These are phyloP conservation scores for Circinella minor DNA, from an alignment of 371 early-diverging fungal species.

Conservation along the genomic window DNA sequence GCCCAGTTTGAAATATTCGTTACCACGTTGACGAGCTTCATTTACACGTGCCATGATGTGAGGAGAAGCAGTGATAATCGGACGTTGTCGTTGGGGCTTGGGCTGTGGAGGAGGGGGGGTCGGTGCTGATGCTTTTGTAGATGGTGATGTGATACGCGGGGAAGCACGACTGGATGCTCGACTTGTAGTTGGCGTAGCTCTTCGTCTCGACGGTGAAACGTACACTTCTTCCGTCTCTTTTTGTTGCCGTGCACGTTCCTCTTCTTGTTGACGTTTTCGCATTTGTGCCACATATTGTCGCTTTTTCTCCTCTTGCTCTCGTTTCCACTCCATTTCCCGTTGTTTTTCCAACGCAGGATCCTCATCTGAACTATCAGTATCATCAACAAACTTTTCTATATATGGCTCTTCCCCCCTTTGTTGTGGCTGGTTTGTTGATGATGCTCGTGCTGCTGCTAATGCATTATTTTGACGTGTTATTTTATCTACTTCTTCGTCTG, in stretches of 20 bases:
- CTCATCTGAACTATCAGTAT: slow-evolving; percentile 33
- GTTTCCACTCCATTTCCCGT: slow-evolving; percentile 21
- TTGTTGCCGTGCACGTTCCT: slow-evolving; percentile 23
- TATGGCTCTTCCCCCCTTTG: background rate
- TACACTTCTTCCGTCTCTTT: slow-evolving; percentile 43
- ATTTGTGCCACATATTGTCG: slow-evolving; percentile 20
- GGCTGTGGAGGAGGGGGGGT: slow-evolving; percentile 14
- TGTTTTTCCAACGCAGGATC: slow-evolving; percentile 29
- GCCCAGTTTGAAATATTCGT: slow-evolving; percentile 85
- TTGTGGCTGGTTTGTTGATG: background rate
- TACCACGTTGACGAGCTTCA: slow-evolving; percentile 69
- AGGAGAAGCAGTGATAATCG: slow-evolving; percentile 27
- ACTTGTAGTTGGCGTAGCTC: slow-evolving; percentile 23
- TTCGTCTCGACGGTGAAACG: slow-evolving; percentile 61
- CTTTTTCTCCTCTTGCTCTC: slow-evolving; percentile 21
- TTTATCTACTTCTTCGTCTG: slow-evolving; percentile 28
- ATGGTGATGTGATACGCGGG: background rate
- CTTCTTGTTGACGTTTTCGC: slow-evolving; percentile 17
- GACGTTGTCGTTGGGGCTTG: slow-evolving; percentile 25
- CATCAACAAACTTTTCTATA: slow-evolving; percentile 38
- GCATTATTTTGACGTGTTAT: background rate
- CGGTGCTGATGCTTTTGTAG: slow-evolving; percentile 1
- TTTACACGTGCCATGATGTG: slow-evolving; percentile 38
- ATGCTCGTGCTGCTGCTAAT: background rate
- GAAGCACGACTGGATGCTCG: slow-evolving; percentile 9